Percentiles rank a stretch among this genome's conserved stretches.
Conservation (phyloP, 108 stramenopile genomes). For the Mayamaea pseudoterrestris region DNA sequence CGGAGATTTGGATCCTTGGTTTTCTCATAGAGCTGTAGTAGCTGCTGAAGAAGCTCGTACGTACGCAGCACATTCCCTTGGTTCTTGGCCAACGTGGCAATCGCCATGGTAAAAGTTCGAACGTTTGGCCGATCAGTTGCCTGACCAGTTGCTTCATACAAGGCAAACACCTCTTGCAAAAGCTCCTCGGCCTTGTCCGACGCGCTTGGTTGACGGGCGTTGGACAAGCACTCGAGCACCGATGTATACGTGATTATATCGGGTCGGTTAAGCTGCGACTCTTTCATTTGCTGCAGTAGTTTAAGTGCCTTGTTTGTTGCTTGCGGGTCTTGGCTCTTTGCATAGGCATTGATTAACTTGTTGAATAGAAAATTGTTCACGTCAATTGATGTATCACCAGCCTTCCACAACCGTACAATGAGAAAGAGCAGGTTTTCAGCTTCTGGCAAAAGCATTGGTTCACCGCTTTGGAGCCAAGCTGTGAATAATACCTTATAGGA, state of each 20-base stretch:
- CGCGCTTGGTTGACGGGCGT: constrained; percentile 17
- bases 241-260: constrained; percentile 37
- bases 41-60: constrained; percentile 16
- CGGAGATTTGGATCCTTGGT: constrained; percentile 12
- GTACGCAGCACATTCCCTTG: constrained; percentile 7
- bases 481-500: constrained; percentile 27
- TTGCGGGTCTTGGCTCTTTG: constrained; percentile 13
- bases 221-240: constrained; percentile 27
- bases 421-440: constrained; percentile 12
- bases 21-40: constrained; percentile 26
- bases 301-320: constrained; percentile 10
- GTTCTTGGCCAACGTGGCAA: constrained; percentile 15
- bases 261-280: constrained; percentile 11
- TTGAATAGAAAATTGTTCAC: constrained; percentile 22
- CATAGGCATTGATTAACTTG: constrained; percentile 30
- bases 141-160: constrained; percentile 15
- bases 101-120: constrained; percentile 30
- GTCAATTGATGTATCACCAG: constrained; percentile 8
- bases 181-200: constrained; percentile 15
- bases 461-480: constrained; percentile 19
- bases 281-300: constrained; percentile 16
- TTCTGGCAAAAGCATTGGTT: constrained; percentile 7
- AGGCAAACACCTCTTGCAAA: constrained; percentile 13
- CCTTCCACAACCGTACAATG: constrained; percentile 16
- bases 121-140: constrained; percentile 25